Base-by-base conservation (phyloP, 495 filamentous ascomycete genomes). In the Terfezia boudieri region DNA sequence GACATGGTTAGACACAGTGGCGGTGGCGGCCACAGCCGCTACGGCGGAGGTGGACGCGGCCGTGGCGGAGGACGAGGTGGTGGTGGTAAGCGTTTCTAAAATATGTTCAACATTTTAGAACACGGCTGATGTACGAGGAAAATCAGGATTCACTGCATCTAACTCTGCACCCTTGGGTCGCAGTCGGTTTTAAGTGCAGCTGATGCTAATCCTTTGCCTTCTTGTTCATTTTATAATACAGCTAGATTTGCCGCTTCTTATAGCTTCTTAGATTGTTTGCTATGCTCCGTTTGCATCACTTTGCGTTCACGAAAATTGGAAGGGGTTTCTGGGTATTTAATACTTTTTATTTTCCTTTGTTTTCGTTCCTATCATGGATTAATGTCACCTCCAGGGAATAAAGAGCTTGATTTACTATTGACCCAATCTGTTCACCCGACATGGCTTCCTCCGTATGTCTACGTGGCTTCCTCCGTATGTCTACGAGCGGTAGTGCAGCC, bases 1-100 rank as follows among this genome's bases (percentile, higher is more conserved):
- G 90, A 98, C 73, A 96, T 96, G 90, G 80, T 80, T 55, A 84
- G 90, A 67, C 94, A 86, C 69, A 73, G 84, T 64, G 85, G 87
- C 57, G 86, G 88, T 52, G 88, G 89, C 59, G 84, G 86, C 53
- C 75, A 82, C 58, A 75, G 82, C 64, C 70, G 79, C 60, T 75
- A 79, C 54, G 75, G 76, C 58, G 78, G 83, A 57, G 73, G 82
- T 54, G 72, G 75, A 64, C 69, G 78, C 62, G 74, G 80, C 61
- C 73, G 81, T 57, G 76, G 76, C 43, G 78, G 84, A 58, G 71
- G 81, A 63, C 73, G 81, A 61, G 79, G 82, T 53, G 69, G 77
- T 57, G 71, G 79, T 57, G 69, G 73, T 53, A 62, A 68, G 61
- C 54, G 61, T 60, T 63, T 60, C 56, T 37, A 35, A 49, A 5